Percentiles rank a stretch among this genome's conserved stretches.
Conservation (phyloP, 2,329 filamentous ascomycete genomes). For the Arthroderma uncinatum region DNA sequence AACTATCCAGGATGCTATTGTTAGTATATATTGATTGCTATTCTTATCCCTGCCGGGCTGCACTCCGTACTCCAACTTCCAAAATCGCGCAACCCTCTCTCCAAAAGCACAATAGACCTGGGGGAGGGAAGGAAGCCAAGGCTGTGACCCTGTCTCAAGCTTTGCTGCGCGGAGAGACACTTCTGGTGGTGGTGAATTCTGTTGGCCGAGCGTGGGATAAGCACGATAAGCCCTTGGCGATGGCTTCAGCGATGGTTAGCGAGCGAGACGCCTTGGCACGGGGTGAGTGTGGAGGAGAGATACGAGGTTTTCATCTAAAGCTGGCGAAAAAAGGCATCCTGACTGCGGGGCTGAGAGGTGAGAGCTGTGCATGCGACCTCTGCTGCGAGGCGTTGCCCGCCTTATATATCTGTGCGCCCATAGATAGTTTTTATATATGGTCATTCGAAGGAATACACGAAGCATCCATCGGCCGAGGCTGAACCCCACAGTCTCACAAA, state of each 20-base stretch:
- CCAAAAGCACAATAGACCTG: neutral
- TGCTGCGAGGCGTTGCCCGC: neutral
- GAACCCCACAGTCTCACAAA: neutral
- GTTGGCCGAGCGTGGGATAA: neutral
- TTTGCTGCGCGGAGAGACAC: neutral
- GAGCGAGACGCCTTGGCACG: constrained; percentile 1
- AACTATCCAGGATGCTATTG: neutral
- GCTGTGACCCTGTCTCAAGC: neutral
- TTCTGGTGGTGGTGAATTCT: neutral
- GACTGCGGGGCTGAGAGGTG: neutral
- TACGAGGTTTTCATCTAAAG: constrained; percentile 1
- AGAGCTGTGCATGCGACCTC: neutral
- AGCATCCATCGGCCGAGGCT: neutral
- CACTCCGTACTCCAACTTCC: neutral
- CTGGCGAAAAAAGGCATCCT: neutral
- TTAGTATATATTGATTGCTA: neutral
- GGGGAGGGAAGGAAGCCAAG: neutral
- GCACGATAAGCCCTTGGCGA: neutral
- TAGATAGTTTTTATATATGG: neutral
- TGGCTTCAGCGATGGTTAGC: neutral
- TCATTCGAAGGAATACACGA: neutral
- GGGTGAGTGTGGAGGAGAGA: neutral
- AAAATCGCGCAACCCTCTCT: neutral
- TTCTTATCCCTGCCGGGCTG: neutral
- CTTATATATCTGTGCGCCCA: neutral